Conservation (phyloP, 2,329 filamentous ascomycete genomes). For the Hymenoscyphus infarciens region DNA sequence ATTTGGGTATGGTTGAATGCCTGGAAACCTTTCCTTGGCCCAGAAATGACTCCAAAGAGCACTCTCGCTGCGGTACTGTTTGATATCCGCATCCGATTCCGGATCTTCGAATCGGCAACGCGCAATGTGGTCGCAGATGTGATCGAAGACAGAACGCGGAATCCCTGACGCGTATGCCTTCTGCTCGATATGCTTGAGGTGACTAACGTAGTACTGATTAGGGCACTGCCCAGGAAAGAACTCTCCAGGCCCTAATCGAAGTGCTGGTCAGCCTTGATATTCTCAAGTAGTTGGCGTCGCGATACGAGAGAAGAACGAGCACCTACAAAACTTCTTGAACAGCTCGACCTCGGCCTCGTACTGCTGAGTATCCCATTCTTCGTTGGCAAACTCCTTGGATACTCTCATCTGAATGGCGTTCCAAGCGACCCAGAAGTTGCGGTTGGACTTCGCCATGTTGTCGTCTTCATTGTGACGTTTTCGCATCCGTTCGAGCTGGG, state of each 20-base stretch:
- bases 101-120: not conserved
- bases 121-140: not conserved
- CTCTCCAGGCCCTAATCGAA: slow-evolving; percentile 4
- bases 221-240: slow-evolving; percentile 8
- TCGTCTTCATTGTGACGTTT: not conserved
- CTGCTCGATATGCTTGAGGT: not conserved
- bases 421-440: not conserved
- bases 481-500: slow-evolving; percentile 1
- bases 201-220: slow-evolving; percentile 2
- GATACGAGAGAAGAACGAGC: not conserved
- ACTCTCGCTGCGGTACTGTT: not conserved
- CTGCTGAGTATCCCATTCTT: slow-evolving; percentile 1
- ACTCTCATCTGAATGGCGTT: not conserved
- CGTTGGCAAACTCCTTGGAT: not conserved
- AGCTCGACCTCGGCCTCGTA: not conserved
- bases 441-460: not conserved
- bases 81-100: slow-evolving; percentile 1
- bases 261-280: not conserved
- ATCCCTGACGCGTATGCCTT: not conserved
- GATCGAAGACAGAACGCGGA: not conserved
- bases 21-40: not conserved
- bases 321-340: slow-evolving; percentile 5
- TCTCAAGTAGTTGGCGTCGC: not conserved
- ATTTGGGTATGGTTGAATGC: not conserved
- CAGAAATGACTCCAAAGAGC: not conserved